Conservation (phyloP, 2,329 filamentous ascomycete species). For the Phaeosphaeria sp. region DNA sequence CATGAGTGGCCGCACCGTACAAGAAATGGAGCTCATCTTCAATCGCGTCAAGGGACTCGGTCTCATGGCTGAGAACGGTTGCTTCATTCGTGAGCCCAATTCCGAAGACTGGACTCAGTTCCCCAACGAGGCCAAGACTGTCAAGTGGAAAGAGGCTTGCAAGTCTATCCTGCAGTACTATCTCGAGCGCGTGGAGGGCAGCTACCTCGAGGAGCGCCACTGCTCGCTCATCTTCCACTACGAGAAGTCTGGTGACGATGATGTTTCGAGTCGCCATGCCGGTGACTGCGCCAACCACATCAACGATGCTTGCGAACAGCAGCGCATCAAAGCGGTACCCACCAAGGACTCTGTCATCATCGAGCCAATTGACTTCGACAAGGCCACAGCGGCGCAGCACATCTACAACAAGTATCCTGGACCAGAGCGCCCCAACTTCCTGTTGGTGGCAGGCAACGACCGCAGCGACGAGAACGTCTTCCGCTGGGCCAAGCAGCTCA, state of each 20-base stretch:
- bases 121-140: constrained; percentile 73
- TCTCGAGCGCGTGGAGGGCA: constrained; percentile 85
- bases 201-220: constrained; percentile 87
- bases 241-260: constrained; percentile 78
- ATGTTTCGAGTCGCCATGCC: constrained; percentile 77
- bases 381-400: constrained; percentile 79
- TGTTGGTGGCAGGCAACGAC: constrained; percentile 89
- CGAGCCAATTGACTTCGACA: constrained; percentile 86
- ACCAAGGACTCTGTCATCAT: constrained; percentile 82
- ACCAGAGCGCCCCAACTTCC: constrained; percentile 69
- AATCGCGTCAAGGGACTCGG: constrained; percentile 82
- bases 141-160: constrained; percentile 83
- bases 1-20: constrained; percentile 87
- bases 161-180: constrained; percentile 87
- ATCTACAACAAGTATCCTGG: constrained; percentile 64
- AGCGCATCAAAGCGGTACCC: constrained; percentile 83
- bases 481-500: constrained; percentile 86
- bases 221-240: constrained; percentile 93
- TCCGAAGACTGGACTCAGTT: constrained; percentile 78
- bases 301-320: constrained; percentile 87
- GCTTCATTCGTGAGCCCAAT: constrained; percentile 77
- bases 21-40: constrained; percentile 88
- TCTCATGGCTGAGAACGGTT: constrained; percentile 93
- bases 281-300: constrained; percentile 93
- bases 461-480: constrained; percentile 94